phyloP scores from a whole-genome alignment of 2,329 filamentous ascomycete genomes.

The Alternaria burnsii region DNA sequence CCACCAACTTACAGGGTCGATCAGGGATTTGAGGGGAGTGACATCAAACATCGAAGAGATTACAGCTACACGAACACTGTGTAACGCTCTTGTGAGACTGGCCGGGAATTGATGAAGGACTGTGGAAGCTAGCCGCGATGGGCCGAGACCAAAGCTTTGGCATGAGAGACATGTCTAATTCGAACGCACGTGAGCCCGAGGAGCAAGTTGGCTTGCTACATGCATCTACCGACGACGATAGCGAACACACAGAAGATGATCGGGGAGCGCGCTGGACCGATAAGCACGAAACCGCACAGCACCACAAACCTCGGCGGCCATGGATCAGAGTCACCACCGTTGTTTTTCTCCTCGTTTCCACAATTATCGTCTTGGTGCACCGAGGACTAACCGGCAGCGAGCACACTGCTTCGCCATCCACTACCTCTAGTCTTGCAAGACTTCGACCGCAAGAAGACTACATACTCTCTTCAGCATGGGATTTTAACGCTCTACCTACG shows the following conservation, averaged over 20 bases:
- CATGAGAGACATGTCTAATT: conserved; percentile 14
- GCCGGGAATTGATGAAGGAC: background rate
- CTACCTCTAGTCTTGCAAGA: conserved; percentile 7
- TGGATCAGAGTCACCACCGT: conserved; percentile 25
- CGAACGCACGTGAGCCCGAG: conserved; percentile 11
- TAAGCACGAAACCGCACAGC: background rate
- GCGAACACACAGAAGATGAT: conserved; percentile 16
- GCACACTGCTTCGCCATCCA: background rate
- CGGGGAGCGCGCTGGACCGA: conserved; percentile 11
- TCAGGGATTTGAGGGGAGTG: background rate
- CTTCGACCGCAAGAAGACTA: conserved; percentile 51
- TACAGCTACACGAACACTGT: background rate
- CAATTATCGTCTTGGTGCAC: conserved; percentile 6
- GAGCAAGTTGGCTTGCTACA: conserved; percentile 33
- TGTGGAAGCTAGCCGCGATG: conserved; percentile 1
- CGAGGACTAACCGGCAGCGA: background rate
- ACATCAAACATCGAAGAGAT: background rate
- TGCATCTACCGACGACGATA: conserved; percentile 18
- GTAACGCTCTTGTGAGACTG: background rate
- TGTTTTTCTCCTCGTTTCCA: conserved; percentile 20
- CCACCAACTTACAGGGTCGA: background rate
- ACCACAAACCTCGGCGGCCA: conserved; percentile 7
- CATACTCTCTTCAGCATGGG: conserved; percentile 65
- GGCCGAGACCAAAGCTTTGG: conserved; percentile 15
- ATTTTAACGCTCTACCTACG: conserved; percentile 59